A percentile compares a stretch with the other conserved stretches of the same genome.
Conservation (phyloP, 768 basidiomycete species). For the Cyathus striatus region DNA sequence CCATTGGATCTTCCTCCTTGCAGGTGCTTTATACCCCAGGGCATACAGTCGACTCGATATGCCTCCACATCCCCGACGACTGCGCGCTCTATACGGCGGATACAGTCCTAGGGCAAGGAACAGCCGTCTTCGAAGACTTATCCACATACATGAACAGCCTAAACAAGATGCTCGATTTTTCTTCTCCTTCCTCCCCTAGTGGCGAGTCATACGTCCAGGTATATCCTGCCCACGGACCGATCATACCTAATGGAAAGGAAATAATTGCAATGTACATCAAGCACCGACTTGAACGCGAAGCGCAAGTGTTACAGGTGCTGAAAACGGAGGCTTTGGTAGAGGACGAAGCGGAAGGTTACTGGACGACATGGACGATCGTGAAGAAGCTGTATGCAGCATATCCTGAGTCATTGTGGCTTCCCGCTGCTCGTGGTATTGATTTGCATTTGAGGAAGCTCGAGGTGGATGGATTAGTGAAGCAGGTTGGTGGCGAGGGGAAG, state of each 20-base stretch:
- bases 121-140: slow-evolving; percentile 85
- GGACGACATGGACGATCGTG: slow-evolving; percentile 68
- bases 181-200: slow-evolving; percentile 5
- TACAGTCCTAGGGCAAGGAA: slow-evolving; percentile 86
- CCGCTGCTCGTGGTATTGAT: slow-evolving; percentile 65
- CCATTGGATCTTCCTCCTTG: slow-evolving; percentile 41
- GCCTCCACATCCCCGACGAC: slow-evolving; percentile 64
- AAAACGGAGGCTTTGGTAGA: slow-evolving; percentile 22
- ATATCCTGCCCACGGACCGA: slow-evolving; percentile 91
- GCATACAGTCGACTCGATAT: slow-evolving; percentile 85
- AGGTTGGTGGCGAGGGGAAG: slow-evolving; percentile 45
- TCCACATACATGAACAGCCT: slow-evolving; percentile 63
- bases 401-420: slow-evolving; percentile 64
- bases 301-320: slow-evolving; percentile 61
- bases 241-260: slow-evolving; percentile 55
- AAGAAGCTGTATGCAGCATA: slow-evolving; percentile 65
- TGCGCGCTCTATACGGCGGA: slow-evolving; percentile 84
- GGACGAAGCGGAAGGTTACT: slow-evolving; percentile 14
- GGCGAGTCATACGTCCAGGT: slow-evolving; percentile 36
- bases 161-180: slow-evolving; percentile 43
- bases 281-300: slow-evolving; percentile 79
- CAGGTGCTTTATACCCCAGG: slow-evolving; percentile 83
- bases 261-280: slow-evolving; percentile 69
- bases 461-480: slow-evolving; percentile 52
- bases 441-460: slow-evolving; percentile 74